Evolutionary conservation across 2,329 filamentous ascomycete species (phyloP).

Genomic region (Trichophyton simii): DNA sequence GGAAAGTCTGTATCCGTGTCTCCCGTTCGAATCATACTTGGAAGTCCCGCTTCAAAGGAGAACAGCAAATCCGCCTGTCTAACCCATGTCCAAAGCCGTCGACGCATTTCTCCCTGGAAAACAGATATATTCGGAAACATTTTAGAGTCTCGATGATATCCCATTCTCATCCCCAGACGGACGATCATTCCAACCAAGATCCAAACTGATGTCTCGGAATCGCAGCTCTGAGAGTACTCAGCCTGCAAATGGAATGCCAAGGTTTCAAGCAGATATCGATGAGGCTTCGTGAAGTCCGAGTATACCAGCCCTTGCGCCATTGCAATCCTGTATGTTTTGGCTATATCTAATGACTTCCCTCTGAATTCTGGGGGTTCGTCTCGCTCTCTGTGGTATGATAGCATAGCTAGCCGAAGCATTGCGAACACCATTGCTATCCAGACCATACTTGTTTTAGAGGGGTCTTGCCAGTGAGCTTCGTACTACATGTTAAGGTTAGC

Average conservation of each 20-base stretch:
- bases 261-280: slow-evolving; percentile 48
- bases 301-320: slow-evolving; percentile 52
- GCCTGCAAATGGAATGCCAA: slow-evolving; percentile 50
- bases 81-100: slow-evolving; percentile 38
- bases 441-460: slow-evolving; percentile 43
- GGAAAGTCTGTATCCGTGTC: slow-evolving; percentile 52
- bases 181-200: slow-evolving; percentile 49
- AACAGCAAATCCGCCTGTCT: slow-evolving; percentile 51
- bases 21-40: slow-evolving; percentile 51
- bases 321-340: slow-evolving; percentile 36
- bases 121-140: slow-evolving; percentile 47
- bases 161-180: slow-evolving; percentile 53
- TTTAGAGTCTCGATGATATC: slow-evolving; percentile 50
- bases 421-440: slow-evolving; percentile 52
- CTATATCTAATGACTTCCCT: slow-evolving; percentile 41
- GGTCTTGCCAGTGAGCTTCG: slow-evolving; percentile 49
- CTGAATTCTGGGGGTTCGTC: slow-evolving; percentile 53
- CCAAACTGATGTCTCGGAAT: slow-evolving; percentile 49
- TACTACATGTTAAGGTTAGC: slow-evolving; percentile 33
- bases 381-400: slow-evolving; percentile 49
- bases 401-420: slow-evolving; percentile 52
- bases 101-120: slow-evolving; percentile 49
- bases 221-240: slow-evolving; percentile 47
- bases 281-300: slow-evolving; percentile 52
- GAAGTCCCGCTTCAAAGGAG: slow-evolving; percentile 55